Evolutionary conservation across 495 filamentous ascomycete species (phyloP), one percentile per base, ranked within the genome.

Genomic region (Aspergillus nidulans): DNA sequence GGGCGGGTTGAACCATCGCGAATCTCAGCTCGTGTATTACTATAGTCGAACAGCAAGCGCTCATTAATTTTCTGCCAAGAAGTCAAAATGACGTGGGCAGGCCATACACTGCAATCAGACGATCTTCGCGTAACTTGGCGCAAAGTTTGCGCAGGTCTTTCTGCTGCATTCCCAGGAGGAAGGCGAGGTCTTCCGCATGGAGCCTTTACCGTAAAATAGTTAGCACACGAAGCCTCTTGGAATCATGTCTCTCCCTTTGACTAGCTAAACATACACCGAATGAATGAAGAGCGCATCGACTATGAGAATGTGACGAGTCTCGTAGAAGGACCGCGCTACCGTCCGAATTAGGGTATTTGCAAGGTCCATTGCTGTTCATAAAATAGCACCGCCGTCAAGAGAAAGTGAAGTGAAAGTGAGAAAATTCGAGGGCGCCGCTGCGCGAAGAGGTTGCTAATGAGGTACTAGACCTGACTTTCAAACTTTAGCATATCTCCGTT

Each of bases 261-360:
- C 36, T 39, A 28, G 32, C 21, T 24, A 20, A 24, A 57, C 86
- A 66, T 81, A 89, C 84, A 89, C 88, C 57, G 88, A 90, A 74
- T 99, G 94, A 32, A 91, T 82, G 61, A 95, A 84, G 48, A 99
- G 81, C 52, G 95, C 91, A 80, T 99, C 94, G 30, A 99, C 73
- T 16, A 96, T 84, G 24, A 97, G 81, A 56, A 95, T 87, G 62
- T 96, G 87, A 54, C 91, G 83, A 45, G 87, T 91, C 49, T 91
- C 83, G 75, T 95, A 95, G 80, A 99, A 97, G 51, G 91, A 86
- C 66, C 94, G 92, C 55, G 85, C 86, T 49, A 92, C 86, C 62
- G 83, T 92, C 66, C 91, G 89, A 52, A 97, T 85, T 58, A 99
- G 86, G 13, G 85, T 85, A 67, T 90, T 88, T 30, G 91, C 90